Conservation (phyloP, 345 rosid species). For the Crucihimalaya himalaica region DNA sequence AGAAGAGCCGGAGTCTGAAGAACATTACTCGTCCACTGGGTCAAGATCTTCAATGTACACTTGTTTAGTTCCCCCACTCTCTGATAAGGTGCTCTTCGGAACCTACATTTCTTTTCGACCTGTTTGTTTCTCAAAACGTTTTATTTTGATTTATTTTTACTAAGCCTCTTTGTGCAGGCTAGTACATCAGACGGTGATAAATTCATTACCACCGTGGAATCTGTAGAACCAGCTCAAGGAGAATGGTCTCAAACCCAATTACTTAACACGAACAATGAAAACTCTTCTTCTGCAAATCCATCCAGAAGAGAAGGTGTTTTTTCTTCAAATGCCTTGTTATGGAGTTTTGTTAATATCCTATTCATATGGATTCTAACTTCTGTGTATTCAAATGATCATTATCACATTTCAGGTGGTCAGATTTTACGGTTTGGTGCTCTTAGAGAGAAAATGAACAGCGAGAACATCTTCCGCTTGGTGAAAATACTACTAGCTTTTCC, state of each 20-base stretch:
- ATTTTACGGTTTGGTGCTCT: constrained; percentile 47
- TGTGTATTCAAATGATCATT: constrained; percentile 7
- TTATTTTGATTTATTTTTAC: not conserved
- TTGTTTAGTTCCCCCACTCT: constrained; percentile 48
- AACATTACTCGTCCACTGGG: constrained; percentile 50
- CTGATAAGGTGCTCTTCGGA: constrained; percentile 58
- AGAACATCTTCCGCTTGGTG: constrained; percentile 39
- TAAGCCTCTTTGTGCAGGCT: constrained; percentile 21
- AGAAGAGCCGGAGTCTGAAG: constrained; percentile 66
- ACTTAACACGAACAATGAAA: constrained; percentile 1
- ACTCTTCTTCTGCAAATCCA: not conserved
- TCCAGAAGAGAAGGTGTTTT: constrained; percentile 20
- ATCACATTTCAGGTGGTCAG: constrained; percentile 48
- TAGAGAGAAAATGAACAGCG: constrained; percentile 52
- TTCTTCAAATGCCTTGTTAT: constrained; percentile 30
- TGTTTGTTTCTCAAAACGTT: constrained; percentile 2
- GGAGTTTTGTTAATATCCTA: constrained; percentile 33
- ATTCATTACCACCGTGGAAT: constrained; percentile 33
- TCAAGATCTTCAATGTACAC: constrained; percentile 48
- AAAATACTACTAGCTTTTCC: constrained; percentile 48
- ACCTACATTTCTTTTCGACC: not conserved
- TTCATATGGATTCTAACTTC: not conserved
- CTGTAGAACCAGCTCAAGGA: constrained; percentile 10
- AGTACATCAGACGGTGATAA: constrained; percentile 40
- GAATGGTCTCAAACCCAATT: constrained; percentile 22